Evolutionary conservation across 495 filamentous ascomycete genomes (phyloP), one percentile per base, ranked within the genome.

Genomic region (Hypoxylon cercidicola): DNA sequence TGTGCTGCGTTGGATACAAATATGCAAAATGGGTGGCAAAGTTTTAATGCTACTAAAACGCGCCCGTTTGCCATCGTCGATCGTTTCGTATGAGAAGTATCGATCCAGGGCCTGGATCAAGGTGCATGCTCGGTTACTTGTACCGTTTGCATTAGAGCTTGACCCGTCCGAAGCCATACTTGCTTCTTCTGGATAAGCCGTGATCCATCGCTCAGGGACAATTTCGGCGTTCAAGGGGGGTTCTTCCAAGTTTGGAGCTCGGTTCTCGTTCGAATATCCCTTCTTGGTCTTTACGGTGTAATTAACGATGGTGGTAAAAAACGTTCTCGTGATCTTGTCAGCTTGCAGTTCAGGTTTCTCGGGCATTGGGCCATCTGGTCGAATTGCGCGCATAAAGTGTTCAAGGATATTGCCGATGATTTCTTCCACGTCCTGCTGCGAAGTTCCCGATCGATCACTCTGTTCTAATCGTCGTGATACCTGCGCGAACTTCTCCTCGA

Each of bases 331-430:
- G 41, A 97, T 86, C 44, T 82, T 80, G 72, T 98, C 96, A 6
- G 88, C 75, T 75, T 96, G 93, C 35, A 77, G 30, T 6, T 89
- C 89, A 39, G 86, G 82, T 10, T 82, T 73, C 6, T 63, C 58
- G 23, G 85, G 87, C 53, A 88, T 75, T 1, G 77, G 76, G 5
- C 79, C 71, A 57, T 60, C 77, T 34, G 92, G 83, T 62, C 85
- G 88, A 69, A 97, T 93, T 3, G 93, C 93, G 62, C 91, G 92
- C 71, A 92, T 88, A n/a, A 97, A 82, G 37, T 94, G 90, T 65
- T 93, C 93, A 34, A 96, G 84, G 19, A 96, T 88, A 72, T 95
- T 93, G 37, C 92, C 92, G 73, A 97, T 93, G 35, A 97, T 93
- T 74, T 99, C 95, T 9, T 90, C 93, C 6, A 97, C 95, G 78